Evolutionary conservation across 352 stramenopile genomes (phyloP).

Genomic region (Thalassiosira pacifica): DNA sequence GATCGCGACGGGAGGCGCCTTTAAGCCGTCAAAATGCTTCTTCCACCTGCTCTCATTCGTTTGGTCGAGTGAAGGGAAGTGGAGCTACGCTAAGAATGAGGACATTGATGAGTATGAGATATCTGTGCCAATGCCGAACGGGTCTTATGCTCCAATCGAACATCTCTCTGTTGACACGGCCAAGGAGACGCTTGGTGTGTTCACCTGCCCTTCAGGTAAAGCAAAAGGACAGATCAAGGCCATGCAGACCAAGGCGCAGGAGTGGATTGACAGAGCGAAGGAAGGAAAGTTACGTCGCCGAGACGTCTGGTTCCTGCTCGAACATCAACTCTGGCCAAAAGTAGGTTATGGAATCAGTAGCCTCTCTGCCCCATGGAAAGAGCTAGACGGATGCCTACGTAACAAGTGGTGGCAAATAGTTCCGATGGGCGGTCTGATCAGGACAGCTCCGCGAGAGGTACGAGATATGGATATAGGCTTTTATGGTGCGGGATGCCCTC

Average conservation of each 20-base stretch:
- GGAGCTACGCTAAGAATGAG: background rate
- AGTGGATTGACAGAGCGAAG: background rate
- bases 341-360: background rate
- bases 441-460: background rate
- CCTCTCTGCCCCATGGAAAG: background rate
- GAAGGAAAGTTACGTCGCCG: background rate
- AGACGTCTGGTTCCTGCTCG: background rate
- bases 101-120: conserved; percentile 11
- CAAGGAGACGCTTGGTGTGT: conserved; percentile 29
- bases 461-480: conserved; percentile 11
- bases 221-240: background rate
- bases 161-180: background rate
- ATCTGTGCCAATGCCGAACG: conserved; percentile 2
- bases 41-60: conserved; percentile 28
- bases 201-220: conserved; percentile 20
- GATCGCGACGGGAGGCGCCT: background rate
- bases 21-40: conserved; percentile 37
- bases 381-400: background rate
- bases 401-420: conserved; percentile 13
- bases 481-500: conserved; percentile 1
- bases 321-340: background rate
- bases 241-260: conserved; percentile 25
- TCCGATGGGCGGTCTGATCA: background rate
- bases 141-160: background rate
- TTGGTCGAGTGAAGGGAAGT: conserved; percentile 3